A percentile compares a stretch with the other conserved stretches of the same genome.
Evolutionary conservation across 768 basidiomycete species (phyloP).

Genomic region (Ramaria rubella): DNA sequence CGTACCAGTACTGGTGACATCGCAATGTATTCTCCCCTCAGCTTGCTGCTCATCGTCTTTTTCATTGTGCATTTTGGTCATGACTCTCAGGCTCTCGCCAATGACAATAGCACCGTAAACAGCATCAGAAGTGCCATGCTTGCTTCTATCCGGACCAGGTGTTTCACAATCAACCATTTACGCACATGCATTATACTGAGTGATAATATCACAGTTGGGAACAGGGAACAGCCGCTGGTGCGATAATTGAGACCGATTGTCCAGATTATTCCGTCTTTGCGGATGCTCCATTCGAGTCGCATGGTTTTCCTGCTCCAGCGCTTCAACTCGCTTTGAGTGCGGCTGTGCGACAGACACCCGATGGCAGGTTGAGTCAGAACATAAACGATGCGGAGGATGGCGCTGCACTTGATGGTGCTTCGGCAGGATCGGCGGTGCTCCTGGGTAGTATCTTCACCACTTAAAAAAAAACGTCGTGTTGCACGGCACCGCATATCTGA

Average conservation of each 20-base stretch:
- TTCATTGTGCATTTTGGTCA: no score
- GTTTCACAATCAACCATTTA: neutral
- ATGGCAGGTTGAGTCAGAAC: constrained; percentile 24
- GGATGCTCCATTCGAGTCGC: constrained; percentile 14
- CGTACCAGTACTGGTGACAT: no score
- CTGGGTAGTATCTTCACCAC: constrained; percentile 13
- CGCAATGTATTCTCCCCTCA: no score
- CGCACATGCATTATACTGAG: neutral
- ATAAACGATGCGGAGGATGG: constrained; percentile 23
- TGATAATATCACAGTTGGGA: constrained; percentile 21
- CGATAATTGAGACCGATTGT: constrained; percentile 20
- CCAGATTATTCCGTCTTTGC: constrained; percentile 24
- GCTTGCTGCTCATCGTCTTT: no score
- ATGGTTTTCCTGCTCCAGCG: constrained; percentile 18
- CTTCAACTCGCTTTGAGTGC: constrained; percentile 24
- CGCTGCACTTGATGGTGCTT: constrained; percentile 25
- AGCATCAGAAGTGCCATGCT: constrained; percentile 19
- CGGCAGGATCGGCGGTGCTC: constrained; percentile 21
- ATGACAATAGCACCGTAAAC: neutral
- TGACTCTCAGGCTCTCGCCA: no score
- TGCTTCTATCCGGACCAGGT: constrained; percentile 24
- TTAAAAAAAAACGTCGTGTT: neutral
- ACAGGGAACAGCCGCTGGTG: constrained; percentile 24
- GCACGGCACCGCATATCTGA: no score
- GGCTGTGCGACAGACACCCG: constrained; percentile 21